Evolutionary conservation across 495 filamentous ascomycete species (phyloP), one percentile per base, ranked within the genome.

Genomic region (Hyaloscypha variabilis): DNA sequence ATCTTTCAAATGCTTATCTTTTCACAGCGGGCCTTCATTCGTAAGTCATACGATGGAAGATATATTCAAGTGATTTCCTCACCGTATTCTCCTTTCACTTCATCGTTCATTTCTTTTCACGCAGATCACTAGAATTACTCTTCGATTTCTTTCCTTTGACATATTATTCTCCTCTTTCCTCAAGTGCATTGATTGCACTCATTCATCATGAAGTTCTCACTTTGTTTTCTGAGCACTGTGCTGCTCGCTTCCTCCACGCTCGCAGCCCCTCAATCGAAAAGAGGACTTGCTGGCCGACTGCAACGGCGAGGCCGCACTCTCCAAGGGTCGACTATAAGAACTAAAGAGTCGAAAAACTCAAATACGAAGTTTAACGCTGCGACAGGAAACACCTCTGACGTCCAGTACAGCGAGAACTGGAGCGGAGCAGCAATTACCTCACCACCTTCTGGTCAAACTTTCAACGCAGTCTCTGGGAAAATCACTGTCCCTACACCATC

Each of bases 381-480:
- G 10, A 34, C 26, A 8, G 54, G 54, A 21, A 58, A 58, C n/a
- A 34, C 29, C 13, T 30, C 54, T 1, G 26, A 31, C 21, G 54
- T 60, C 21, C 13, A 28, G 23, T 87, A 86, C 72, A 82, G 77
- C 70, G 78, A 75, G 31, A 87, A 87, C 77, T 87, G 85, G 85
- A 80, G 81, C 11, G 85, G 85, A 56, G 79, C 82, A 19, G 83
- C 86, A 3, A 77, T 82, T 31, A 81, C 80, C 31, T 79, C 31
- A 78, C 79, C 64, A 36, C 60, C 65, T 26, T 30, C 73, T 0
- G 75, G 75, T n/a, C 58, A 70, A n/a, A 79, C 78, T 28, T 88
- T 83, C 67, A 83, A 76, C 14, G 71, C 76, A 23, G 85, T 87
- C 11, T 79, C 79, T 2, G 85, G 81, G 11, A 82, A 78, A 13